phyloP scores from a whole-genome alignment of 129 eudicot genomes.

The Artemisia annua region DNA sequence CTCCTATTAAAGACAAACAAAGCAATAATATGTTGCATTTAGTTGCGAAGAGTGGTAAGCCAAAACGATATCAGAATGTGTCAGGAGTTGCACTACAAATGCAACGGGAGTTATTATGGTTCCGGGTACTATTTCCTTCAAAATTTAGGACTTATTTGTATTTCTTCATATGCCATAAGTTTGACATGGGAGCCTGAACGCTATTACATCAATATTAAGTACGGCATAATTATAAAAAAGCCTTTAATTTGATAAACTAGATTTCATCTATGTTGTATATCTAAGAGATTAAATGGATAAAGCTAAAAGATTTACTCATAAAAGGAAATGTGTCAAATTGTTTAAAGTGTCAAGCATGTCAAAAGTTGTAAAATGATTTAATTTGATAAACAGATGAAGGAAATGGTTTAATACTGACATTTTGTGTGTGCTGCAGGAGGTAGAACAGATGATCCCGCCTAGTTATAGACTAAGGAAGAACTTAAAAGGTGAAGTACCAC shows the following conservation, averaged over 20 bases:
- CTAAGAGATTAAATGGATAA: not conserved
- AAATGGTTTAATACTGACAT: not conserved
- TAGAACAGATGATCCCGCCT: no score
- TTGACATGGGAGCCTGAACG: not conserved
- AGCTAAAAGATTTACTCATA: no score
- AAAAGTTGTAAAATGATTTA: no score
- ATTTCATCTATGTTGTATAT: no score
- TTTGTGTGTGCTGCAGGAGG: no score
- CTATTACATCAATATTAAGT: not conserved
- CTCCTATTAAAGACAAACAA: slow-evolving; percentile 31
- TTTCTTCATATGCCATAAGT: not conserved
- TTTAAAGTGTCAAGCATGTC: no score
- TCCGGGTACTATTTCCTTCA: slow-evolving; percentile 2
- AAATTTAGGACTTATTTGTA: not conserved
- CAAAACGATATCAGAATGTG: slow-evolving; percentile 35
- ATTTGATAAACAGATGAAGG: not conserved
- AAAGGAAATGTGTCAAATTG: no score
- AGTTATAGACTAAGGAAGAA: no score
- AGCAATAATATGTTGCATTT: slow-evolving; percentile 48
- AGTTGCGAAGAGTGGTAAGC: slow-evolving; percentile 43
- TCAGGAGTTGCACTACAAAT: slow-evolving; percentile 57
- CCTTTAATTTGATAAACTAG: no score
- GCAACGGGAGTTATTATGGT: slow-evolving; percentile 52
- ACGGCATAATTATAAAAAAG: not conserved
- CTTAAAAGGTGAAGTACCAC: no score